A percentile compares a stretch with the other conserved stretches of the same genome.
Conservation (phyloP, 1,284 basidiomycete genomes). For the Tilletia indica region DNA sequence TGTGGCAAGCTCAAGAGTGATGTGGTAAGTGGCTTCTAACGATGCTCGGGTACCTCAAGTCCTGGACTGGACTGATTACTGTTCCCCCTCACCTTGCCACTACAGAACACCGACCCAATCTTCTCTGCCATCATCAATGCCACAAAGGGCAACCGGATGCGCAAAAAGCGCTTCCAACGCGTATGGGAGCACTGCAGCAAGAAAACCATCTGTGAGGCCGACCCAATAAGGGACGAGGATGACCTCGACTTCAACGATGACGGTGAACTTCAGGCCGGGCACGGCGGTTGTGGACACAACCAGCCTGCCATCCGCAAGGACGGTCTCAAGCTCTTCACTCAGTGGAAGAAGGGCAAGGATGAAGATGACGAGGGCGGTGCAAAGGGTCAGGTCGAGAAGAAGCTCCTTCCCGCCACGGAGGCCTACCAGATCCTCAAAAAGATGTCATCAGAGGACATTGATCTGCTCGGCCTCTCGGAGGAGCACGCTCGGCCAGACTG, state of each 20-base stretch:
- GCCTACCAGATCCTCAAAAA: constrained; percentile 69
- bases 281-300: constrained; percentile 90
- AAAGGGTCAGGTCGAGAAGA: constrained; percentile 78
- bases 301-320: constrained; percentile 93
- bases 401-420: constrained; percentile 80
- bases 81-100: background rate
- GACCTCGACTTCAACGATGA: constrained; percentile 41
- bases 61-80: background rate
- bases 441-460: constrained; percentile 78
- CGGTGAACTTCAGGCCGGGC: constrained; percentile 61
- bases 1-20: constrained; percentile 97
- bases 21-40: constrained; percentile 38
- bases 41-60: too few species aligned
- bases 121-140: constrained; percentile 46
- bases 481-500: constrained; percentile 96
- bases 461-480: constrained; percentile 85
- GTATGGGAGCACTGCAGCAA: constrained; percentile 56
- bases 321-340: constrained; percentile 90
- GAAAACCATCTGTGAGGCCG: constrained; percentile 64
- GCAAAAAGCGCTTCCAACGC: constrained; percentile 49
- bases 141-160: constrained; percentile 38
- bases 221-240: constrained; percentile 59
- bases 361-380: constrained; percentile 70
- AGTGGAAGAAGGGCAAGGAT: constrained; percentile 88
- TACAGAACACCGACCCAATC: constrained; percentile 44